phyloP scores from a whole-genome alignment of 345 rosid species.

The Lumnitzera littorea region DNA sequence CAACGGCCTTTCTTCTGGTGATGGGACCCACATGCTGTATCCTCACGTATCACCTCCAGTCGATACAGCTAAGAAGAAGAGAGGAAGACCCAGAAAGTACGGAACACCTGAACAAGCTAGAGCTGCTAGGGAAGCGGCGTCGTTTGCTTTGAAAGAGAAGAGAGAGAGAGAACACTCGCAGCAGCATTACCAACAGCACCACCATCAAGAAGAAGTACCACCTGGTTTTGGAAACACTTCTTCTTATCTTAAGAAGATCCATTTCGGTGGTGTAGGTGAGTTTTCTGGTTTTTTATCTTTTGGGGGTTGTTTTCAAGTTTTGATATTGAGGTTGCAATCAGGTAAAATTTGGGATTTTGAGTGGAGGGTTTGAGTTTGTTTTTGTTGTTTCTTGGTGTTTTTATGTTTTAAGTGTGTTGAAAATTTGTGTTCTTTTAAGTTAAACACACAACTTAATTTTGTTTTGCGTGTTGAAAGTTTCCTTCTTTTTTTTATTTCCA shows the following conservation, averaged over 20 bases:
- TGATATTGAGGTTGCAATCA: too few species aligned
- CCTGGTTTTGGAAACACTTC: too few species aligned
- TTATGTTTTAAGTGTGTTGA: too few species aligned
- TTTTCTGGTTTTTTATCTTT: not conserved
- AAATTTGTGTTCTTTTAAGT: too few species aligned
- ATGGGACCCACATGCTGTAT: slow-evolving; percentile 31
- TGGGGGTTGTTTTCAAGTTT: too few species aligned
- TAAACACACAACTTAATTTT: too few species aligned
- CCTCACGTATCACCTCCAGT: slow-evolving; percentile 55
- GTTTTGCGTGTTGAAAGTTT: too few species aligned
- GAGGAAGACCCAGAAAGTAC: slow-evolving; percentile 96
- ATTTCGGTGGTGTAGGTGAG: slow-evolving; percentile 3
- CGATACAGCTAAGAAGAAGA: slow-evolving; percentile 63
- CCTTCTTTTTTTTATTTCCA: too few species aligned
- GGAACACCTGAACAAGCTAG: slow-evolving; percentile 87
- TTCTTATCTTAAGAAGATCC: slow-evolving; percentile 7
- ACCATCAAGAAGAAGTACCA: too few species aligned
- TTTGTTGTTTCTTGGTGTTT: too few species aligned
- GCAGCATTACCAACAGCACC: not conserved
- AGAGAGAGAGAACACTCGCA: slow-evolving; percentile 13
- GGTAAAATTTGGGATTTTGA: too few species aligned
- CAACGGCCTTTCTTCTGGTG: slow-evolving; percentile 41
- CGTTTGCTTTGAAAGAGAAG: slow-evolving; percentile 33
- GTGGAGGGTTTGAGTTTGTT: too few species aligned
- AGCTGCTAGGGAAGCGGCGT: slow-evolving; percentile 79